Percentiles rank a stretch among this genome's conserved stretches.
phyloP scores from a whole-genome alignment of 495 filamentous ascomycete genomes.

The Clavariopsis aquatica region DNA sequence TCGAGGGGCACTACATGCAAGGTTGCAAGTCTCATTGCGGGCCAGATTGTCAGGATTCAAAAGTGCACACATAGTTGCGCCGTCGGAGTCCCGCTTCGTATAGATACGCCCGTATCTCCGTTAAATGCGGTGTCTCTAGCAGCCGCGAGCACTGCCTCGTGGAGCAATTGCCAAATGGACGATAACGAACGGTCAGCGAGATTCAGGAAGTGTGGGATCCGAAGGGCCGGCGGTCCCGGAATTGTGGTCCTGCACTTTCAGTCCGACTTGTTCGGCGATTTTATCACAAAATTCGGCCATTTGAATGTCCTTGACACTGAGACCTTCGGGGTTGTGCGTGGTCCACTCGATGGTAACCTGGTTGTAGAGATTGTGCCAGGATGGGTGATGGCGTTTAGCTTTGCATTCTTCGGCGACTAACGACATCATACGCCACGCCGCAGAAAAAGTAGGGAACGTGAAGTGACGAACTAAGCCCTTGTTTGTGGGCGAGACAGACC shows the following conservation, averaged over 20 bases:
- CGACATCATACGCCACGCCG: conserved; percentile 34
- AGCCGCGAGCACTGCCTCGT: background rate
- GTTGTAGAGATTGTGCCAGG: conserved; percentile 36
- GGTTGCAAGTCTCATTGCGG: background rate
- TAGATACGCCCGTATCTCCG: background rate
- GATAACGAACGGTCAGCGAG: background rate
- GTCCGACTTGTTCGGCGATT: conserved; percentile 23
- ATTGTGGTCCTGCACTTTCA: conserved; percentile 9
- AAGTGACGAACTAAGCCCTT: conserved; percentile 28
- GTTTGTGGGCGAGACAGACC: conserved; percentile 20
- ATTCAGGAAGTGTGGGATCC: background rate
- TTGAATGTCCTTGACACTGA: conserved; percentile 33
- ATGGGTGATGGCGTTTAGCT: conserved; percentile 28
- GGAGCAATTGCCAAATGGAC: background rate
- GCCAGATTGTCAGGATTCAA: background rate
- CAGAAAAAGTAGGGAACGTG: conserved; percentile 27
- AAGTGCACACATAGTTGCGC: background rate
- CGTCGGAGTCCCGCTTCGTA: background rate
- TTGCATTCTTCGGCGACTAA: conserved; percentile 34
- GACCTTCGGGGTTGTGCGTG: conserved; percentile 32
- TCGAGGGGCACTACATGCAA: background rate
- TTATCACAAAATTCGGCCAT: conserved; percentile 38
- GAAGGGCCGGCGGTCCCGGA: background rate
- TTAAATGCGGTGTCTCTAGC: background rate
- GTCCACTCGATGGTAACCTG: conserved; percentile 34